Evolutionary conservation across 495 filamentous ascomycete species (phyloP).

Genomic region (Penicillium angulare): DNA sequence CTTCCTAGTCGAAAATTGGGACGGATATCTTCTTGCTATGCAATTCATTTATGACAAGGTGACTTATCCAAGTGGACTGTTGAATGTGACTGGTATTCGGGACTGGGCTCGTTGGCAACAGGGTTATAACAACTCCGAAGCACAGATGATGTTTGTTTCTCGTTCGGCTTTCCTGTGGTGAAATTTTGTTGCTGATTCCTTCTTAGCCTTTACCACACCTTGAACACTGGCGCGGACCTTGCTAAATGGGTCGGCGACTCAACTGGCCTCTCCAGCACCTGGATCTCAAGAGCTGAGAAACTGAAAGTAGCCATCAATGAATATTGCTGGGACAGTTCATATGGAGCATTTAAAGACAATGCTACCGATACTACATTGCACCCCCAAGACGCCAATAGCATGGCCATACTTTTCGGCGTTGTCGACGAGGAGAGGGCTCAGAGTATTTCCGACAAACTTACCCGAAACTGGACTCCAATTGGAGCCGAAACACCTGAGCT

Average conservation of each 20-base stretch:
- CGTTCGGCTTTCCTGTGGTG: background rate
- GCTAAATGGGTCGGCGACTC: slow-evolving; percentile 50
- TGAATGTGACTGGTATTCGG: slow-evolving; percentile 53
- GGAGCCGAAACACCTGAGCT: slow-evolving; percentile 60
- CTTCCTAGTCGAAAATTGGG: slow-evolving; percentile 51
- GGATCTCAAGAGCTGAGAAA: slow-evolving; percentile 35
- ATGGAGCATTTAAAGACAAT: slow-evolving; percentile 58
- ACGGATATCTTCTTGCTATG: slow-evolving; percentile 53
- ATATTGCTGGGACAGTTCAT: slow-evolving; percentile 49
- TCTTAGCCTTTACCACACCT: slow-evolving; percentile 46
- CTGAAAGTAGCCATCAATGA: slow-evolving; percentile 43
- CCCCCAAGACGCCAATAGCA: slow-evolving; percentile 54
- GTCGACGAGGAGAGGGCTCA: slow-evolving; percentile 32
- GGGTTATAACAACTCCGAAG: slow-evolving; percentile 51
- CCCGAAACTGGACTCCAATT: slow-evolving; percentile 53
- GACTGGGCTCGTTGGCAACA: slow-evolving; percentile 60
- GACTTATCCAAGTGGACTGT: slow-evolving; percentile 45
- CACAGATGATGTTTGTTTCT: slow-evolving; percentile 50
- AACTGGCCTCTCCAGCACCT: slow-evolving; percentile 42
- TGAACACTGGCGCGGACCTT: slow-evolving; percentile 48
- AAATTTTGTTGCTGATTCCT: slow-evolving; percentile 6
- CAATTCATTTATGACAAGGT: slow-evolving; percentile 53
- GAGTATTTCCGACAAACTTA: slow-evolving; percentile 46
- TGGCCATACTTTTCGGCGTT: slow-evolving; percentile 41
- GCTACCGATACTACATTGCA: slow-evolving; percentile 44